Percentiles rank a stretch among this genome's conserved stretches.
phyloP scores from a whole-genome alignment of 2,329 filamentous ascomycete genomes.

The Podosphaera fusca region DNA sequence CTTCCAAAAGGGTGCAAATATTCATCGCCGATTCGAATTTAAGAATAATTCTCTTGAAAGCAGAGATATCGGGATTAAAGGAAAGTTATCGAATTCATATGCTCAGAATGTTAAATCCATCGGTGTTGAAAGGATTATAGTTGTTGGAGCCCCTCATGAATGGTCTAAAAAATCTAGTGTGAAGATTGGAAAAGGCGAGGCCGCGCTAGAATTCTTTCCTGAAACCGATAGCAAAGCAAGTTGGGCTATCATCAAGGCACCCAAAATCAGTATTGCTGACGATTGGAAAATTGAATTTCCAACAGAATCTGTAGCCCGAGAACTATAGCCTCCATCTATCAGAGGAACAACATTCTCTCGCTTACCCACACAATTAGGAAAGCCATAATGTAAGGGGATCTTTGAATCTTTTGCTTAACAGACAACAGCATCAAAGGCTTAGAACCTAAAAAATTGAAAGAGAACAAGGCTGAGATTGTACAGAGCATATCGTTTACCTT shows the following conservation, averaged over 20 bases:
- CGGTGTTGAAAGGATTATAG: constrained; percentile 57
- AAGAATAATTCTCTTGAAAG: constrained; percentile 37
- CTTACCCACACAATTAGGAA: no score
- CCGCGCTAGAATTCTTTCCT: constrained; percentile 35
- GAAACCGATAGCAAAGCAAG: constrained; percentile 29
- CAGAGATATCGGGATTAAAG: constrained; percentile 34
- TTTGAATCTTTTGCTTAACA: no score
- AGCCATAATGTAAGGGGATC: no score
- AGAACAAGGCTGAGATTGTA: no score
- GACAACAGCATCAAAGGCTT: no score
- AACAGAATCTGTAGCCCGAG: not conserved
- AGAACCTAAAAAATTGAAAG: no score
- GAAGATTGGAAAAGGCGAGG: constrained; percentile 29
- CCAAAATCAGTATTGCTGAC: constrained; percentile 34
- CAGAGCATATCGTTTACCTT: no score
- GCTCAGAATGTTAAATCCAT: constrained; percentile 60
- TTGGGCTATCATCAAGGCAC: constrained; percentile 41
- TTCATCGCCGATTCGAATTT: constrained; percentile 62
- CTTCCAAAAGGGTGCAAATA: constrained; percentile 63
- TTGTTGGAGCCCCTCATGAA: constrained; percentile 52
- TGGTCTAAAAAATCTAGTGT: constrained; percentile 46
- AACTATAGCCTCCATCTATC: not conserved
- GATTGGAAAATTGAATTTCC: constrained; percentile 28
- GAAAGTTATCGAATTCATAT: constrained; percentile 46
- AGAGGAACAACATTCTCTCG: no score